These are phyloP conservation scores for Colletotrichum destructivum DNA, from an alignment of 2,329 filamentous ascomycete species.

Conservation along the genomic window DNA sequence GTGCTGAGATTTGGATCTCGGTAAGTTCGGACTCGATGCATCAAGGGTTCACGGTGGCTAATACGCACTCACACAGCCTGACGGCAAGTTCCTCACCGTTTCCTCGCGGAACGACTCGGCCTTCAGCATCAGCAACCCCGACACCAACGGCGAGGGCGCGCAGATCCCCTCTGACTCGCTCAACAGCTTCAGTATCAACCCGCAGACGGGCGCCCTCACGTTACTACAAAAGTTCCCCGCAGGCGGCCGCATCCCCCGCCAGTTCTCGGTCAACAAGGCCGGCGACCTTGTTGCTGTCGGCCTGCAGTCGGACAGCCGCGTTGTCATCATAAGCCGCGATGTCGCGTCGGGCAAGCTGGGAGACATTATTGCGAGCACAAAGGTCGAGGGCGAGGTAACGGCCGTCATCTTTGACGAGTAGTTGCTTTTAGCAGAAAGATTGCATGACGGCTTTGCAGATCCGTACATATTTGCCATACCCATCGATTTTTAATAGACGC, in stretches of 20 bases:
- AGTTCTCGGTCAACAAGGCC: conserved; percentile 76
- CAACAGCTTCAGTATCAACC: conserved; percentile 72
- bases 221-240: conserved; percentile 73
- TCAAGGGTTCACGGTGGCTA: neutral
- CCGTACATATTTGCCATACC: neutral
- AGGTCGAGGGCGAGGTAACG: conserved; percentile 62
- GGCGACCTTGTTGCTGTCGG: conserved; percentile 77
- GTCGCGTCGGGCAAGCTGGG: conserved; percentile 70
- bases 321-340: conserved; percentile 75
- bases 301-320: conserved; percentile 72
- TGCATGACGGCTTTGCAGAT: neutral
- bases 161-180: conserved; percentile 74
- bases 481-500: neutral
- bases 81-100: conserved; percentile 74
- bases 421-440: neutral
- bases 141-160: conserved; percentile 54
- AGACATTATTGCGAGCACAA: conserved; percentile 58
- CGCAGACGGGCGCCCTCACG: conserved; percentile 66
- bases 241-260: conserved; percentile 76
- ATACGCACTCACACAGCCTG: conserved; percentile 59
- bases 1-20: conserved; percentile 71
- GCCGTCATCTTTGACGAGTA: conserved; percentile 64
- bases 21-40: conserved; percentile 58
- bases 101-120: conserved; percentile 77
- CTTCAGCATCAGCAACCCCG: conserved; percentile 64